phyloP scores from a whole-genome alignment of 352 stramenopile species.

The Phytophthora sansomeana region DNA sequence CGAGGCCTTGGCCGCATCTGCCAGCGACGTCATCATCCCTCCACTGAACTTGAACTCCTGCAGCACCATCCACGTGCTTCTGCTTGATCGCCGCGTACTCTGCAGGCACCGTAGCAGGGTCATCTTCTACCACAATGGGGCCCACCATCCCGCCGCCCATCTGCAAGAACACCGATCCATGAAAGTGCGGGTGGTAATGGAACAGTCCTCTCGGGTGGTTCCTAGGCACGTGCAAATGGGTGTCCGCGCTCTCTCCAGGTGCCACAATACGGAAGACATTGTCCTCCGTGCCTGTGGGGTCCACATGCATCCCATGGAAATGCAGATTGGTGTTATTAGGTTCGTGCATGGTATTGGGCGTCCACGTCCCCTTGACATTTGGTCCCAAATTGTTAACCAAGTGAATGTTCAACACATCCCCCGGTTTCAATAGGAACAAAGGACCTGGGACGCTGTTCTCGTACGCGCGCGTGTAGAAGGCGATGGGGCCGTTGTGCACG shows the following conservation, averaged over 20 bases:
- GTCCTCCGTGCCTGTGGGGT: constrained; percentile 78
- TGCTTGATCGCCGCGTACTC: constrained; percentile 57
- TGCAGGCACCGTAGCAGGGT: constrained; percentile 44
- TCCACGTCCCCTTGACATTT: constrained; percentile 47
- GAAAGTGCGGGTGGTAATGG: constrained; percentile 89
- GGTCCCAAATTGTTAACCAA: constrained; percentile 64
- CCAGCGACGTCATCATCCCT: constrained; percentile 58
- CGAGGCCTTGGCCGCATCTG: constrained; percentile 56
- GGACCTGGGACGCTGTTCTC: constrained; percentile 66
- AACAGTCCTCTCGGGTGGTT: constrained; percentile 80
- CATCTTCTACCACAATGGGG: constrained; percentile 70
- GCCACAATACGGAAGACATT: constrained; percentile 73
- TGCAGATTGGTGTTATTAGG: constrained; percentile 87
- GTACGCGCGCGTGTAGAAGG: constrained; percentile 79
- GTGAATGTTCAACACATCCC: constrained; percentile 69
- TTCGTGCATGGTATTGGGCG: constrained; percentile 67
- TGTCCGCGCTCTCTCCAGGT: constrained; percentile 61
- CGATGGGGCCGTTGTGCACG: constrained; percentile 62
- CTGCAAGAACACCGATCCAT: constrained; percentile 78
- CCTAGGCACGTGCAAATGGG: constrained; percentile 58
- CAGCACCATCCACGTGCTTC: constrained; percentile 56
- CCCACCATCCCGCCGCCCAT: constrained; percentile 80
- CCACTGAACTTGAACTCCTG: constrained; percentile 75
- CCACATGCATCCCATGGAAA: constrained; percentile 86
- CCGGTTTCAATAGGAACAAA: constrained; percentile 64